Percentiles rank a stretch among this genome's conserved stretches.
Evolutionary conservation across 768 basidiomycete genomes (phyloP).

Genomic region (Obba rivulosa): DNA sequence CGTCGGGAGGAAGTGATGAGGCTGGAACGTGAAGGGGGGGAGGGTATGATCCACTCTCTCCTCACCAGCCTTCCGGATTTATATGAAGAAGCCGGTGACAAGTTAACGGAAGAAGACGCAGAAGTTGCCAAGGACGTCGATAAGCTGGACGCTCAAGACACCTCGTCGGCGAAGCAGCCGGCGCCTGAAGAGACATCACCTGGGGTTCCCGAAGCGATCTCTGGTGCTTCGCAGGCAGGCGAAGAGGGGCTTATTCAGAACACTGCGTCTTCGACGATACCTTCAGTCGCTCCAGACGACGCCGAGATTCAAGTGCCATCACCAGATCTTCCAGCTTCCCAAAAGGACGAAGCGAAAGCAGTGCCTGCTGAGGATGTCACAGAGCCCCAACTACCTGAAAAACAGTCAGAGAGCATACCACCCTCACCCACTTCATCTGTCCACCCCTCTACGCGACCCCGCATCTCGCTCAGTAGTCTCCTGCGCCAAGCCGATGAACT

Average conservation of each 20-base stretch:
- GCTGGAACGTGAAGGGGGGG: slow-evolving; percentile 66
- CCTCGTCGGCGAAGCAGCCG: no score
- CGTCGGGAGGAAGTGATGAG: slow-evolving; percentile 62
- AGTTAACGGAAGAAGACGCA: slow-evolving; percentile 1
- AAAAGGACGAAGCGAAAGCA: not conserved
- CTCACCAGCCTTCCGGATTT: slow-evolving; percentile 62
- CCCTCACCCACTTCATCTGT: slow-evolving; percentile 7
- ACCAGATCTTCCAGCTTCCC: not conserved
- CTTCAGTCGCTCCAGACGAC: no score
- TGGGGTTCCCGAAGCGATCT: no score
- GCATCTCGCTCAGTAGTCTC: slow-evolving; percentile 42
- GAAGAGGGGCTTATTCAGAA: no score
- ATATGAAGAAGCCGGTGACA: slow-evolving; percentile 33
- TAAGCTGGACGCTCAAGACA: no score
- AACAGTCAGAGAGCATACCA: slow-evolving; percentile 2
- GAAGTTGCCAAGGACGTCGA: not conserved
- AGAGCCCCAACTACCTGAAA: not conserved
- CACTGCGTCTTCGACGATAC: no score
- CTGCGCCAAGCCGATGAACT: slow-evolving; percentile 57
- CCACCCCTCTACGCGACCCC: slow-evolving; percentile 19
- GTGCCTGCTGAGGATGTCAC: not conserved
- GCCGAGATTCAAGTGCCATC: not conserved
- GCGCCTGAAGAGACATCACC: no score
- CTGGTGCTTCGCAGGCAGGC: no score
- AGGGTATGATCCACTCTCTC: slow-evolving; percentile 77